These are phyloP conservation scores for Hypoxylon sp. DNA, from an alignment of 2,329 filamentous ascomycete species.

Conservation along the genomic window DNA sequence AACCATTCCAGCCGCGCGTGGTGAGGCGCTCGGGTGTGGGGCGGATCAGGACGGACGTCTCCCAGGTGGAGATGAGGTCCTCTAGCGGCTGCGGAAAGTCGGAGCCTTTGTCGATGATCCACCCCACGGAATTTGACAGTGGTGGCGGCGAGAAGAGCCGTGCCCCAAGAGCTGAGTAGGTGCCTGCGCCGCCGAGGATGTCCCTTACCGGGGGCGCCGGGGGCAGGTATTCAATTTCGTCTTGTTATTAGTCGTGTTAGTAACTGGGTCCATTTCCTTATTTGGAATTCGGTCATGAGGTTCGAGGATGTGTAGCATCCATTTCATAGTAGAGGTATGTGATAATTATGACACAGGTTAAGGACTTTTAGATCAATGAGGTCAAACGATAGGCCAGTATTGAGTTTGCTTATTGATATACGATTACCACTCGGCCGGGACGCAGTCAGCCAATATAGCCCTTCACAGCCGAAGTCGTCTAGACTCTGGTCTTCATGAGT, in stretches of 20 bases:
- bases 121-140: slow-evolving; percentile 79
- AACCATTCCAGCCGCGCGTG: slow-evolving; percentile 94
- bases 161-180: slow-evolving; percentile 89
- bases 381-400: slow-evolving; percentile 4
- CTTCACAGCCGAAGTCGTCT: slow-evolving; percentile 8
- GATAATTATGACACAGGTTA: neutral
- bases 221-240: slow-evolving; percentile 90
- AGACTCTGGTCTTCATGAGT: slow-evolving; percentile 10
- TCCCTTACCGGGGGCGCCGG: slow-evolving; percentile 78
- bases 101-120: slow-evolving; percentile 90
- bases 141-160: slow-evolving; percentile 84
- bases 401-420: slow-evolving; percentile 3
- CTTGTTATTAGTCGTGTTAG: slow-evolving; percentile 62
- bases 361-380: slow-evolving; percentile 7
- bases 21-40: slow-evolving; percentile 78
- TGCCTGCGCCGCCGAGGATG: slow-evolving; percentile 89
- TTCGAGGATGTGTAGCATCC: neutral
- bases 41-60: slow-evolving; percentile 80
- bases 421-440: slow-evolving; percentile 28
- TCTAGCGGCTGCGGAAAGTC: slow-evolving; percentile 83
- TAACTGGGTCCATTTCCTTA: neutral
- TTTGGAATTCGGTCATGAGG: neutral
- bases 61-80: slow-evolving; percentile 78
- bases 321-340: neutral
- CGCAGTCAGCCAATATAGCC: slow-evolving; percentile 26